phyloP scores from a whole-genome alignment of 2,329 filamentous ascomycete species.

The Ophiocordyceps sinensis region DNA sequence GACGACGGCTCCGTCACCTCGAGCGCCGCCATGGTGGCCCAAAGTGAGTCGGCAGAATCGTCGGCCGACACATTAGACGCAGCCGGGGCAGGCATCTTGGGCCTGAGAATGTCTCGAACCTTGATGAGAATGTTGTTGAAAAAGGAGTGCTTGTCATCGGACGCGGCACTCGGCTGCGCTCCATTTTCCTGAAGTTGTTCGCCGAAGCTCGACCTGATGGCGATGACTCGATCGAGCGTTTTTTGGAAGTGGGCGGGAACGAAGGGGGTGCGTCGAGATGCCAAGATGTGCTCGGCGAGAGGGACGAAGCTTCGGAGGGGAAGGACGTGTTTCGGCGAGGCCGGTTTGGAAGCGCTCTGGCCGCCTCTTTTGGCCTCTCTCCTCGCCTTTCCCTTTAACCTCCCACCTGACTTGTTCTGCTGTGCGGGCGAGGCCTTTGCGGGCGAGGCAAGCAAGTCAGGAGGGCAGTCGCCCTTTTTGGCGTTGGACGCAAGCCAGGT shows the following conservation, averaged over 20 bases:
- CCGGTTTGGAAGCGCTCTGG: slow-evolving; percentile 5
- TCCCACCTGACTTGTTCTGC: slow-evolving; percentile 12
- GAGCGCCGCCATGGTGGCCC: slow-evolving; percentile 20
- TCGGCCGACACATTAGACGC: not conserved
- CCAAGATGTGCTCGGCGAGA: slow-evolving; percentile 21
- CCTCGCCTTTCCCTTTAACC: slow-evolving; percentile 8
- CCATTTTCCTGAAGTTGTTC: slow-evolving; percentile 6
- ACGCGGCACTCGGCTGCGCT: slow-evolving; percentile 4
- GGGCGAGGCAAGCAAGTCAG: slow-evolving; percentile 6
- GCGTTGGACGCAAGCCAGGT: slow-evolving; percentile 27
- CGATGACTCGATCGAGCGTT: slow-evolving; percentile 23
- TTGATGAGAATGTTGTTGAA: slow-evolving; percentile 15
- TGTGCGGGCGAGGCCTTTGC: no score
- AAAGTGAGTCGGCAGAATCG: not conserved
- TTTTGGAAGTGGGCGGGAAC: slow-evolving; percentile 15
- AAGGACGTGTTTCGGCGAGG: slow-evolving; percentile 17
- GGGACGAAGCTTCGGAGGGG: slow-evolving; percentile 21
- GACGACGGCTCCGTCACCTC: slow-evolving; percentile 22
- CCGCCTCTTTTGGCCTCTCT: not conserved
- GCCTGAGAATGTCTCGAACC: slow-evolving; percentile 17
- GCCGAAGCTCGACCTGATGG: slow-evolving; percentile 14
- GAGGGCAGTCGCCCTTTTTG: slow-evolving; percentile 16
- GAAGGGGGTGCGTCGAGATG: slow-evolving; percentile 6
- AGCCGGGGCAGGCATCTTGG: slow-evolving; percentile 3
- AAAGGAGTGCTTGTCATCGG: slow-evolving; percentile 19